These are phyloP conservation scores for Chrysosporium queenslandicum DNA, from an alignment of 2,329 filamentous ascomycete species.

Conservation along the genomic window DNA sequence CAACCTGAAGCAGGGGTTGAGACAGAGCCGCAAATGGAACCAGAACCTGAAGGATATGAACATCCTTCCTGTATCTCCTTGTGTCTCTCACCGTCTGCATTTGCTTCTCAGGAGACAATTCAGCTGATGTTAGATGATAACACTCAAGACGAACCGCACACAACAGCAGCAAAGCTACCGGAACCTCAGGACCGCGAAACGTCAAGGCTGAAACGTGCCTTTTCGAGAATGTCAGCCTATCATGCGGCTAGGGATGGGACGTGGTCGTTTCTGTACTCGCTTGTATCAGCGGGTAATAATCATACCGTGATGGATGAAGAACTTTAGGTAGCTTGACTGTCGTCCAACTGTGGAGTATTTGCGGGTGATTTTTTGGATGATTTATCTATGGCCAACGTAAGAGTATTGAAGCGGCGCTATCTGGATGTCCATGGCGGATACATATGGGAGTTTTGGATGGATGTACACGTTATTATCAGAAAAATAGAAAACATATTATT, in stretches of 20 bases:
- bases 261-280: slow-evolving; percentile 31
- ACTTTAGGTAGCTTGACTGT: slow-evolving; percentile 22
- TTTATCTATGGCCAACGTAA: no score
- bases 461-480: no score
- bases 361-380: neutral
- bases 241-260: slow-evolving; percentile 34
- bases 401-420: no score
- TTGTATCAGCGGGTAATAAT: slow-evolving; percentile 37
- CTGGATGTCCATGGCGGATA: no score
- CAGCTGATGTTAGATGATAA: neutral
- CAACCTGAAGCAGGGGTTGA: slow-evolving; percentile 6
- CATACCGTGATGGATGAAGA: slow-evolving; percentile 37
- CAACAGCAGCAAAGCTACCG: neutral
- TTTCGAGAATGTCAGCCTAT: slow-evolving; percentile 29
- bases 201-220: slow-evolving; percentile 15
- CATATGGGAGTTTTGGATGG: no score
- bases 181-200: neutral
- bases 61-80: slow-evolving; percentile 15
- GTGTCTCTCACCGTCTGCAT: slow-evolving; percentile 24
- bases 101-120: slow-evolving; percentile 19
- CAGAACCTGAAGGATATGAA: no score
- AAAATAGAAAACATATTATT: no score
- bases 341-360: neutral
- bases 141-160: neutral
- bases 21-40: neutral